Percentiles rank a stretch among this genome's conserved stretches.
These are phyloP conservation scores for Boletus eberwhitei DNA, from an alignment of 768 basidiomycete genomes.

Conservation along the genomic window DNA sequence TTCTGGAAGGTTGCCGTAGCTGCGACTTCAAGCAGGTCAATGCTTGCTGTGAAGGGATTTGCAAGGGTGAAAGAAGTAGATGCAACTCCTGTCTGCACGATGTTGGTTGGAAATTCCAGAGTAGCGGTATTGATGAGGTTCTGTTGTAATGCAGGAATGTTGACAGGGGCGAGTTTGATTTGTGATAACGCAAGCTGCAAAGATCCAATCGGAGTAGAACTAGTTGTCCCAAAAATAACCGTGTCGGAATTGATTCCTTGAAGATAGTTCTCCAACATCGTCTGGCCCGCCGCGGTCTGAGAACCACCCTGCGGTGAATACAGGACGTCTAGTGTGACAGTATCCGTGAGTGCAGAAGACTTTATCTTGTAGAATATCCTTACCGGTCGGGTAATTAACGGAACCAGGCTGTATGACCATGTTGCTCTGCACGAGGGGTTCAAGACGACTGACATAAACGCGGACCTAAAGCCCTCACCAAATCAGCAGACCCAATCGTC, in stretches of 20 bases:
- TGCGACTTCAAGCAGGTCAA: slow-evolving; percentile 55
- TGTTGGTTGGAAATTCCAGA: slow-evolving; percentile 59
- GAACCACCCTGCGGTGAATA: slow-evolving; percentile 57
- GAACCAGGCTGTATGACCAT: slow-evolving; percentile 60
- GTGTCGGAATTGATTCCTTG: slow-evolving; percentile 57
- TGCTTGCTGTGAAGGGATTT: slow-evolving; percentile 72
- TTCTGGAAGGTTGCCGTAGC: slow-evolving; percentile 55
- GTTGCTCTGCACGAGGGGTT: slow-evolving; percentile 37
- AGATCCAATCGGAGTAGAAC: slow-evolving; percentile 58
- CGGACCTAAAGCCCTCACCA: slow-evolving; percentile 35
- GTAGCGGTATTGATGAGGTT: slow-evolving; percentile 56
- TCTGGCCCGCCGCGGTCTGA: slow-evolving; percentile 46
- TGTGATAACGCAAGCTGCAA: slow-evolving; percentile 58
- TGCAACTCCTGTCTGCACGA: slow-evolving; percentile 58
- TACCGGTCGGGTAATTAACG: slow-evolving; percentile 53
- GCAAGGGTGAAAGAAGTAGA: slow-evolving; percentile 53
- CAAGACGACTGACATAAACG: neutral
- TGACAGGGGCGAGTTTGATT: slow-evolving; percentile 57
- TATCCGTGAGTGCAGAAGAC: neutral
- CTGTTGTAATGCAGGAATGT: slow-evolving; percentile 60
- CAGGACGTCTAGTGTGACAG: slow-evolving; percentile 45
- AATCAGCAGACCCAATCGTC: slow-evolving; percentile 55
- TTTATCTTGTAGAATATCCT: neutral
- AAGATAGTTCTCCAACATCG: slow-evolving; percentile 64
- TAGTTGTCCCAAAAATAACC: slow-evolving; percentile 51